These are phyloP conservation scores for Sarocladium strictum DNA, from an alignment of 2,329 filamentous ascomycete species.

Conservation along the genomic window DNA sequence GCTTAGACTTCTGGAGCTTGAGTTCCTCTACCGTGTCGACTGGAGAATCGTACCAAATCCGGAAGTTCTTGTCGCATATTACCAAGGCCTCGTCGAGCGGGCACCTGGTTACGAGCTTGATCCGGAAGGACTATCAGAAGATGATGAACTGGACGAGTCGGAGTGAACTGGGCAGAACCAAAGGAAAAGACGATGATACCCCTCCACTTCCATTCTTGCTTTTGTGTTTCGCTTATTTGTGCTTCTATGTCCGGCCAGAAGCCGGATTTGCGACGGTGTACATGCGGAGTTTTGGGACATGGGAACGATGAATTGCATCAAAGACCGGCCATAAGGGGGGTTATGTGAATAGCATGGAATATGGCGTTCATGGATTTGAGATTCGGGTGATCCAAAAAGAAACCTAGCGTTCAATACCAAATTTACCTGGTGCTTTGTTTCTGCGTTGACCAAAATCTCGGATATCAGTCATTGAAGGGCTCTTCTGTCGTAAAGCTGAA, in stretches of 20 bases:
- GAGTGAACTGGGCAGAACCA: not conserved
- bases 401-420: too few relatives aligned
- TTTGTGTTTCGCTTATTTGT: too few relatives aligned
- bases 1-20: constrained; percentile 83
- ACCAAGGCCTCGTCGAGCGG: constrained; percentile 73
- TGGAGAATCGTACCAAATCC: constrained; percentile 97
- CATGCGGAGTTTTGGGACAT: not conserved
- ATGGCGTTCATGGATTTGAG: not conserved
- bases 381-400: too few relatives aligned
- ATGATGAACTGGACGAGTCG: constrained; percentile 20
- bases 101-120: constrained; percentile 51
- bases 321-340: not conserved
- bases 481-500: too few relatives aligned
- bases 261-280: not conserved
- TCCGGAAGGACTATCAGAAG: constrained; percentile 23
- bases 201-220: not conserved
- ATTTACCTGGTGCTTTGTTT: too few relatives aligned
- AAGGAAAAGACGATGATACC: constrained; percentile 7
- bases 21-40: constrained; percentile 86
- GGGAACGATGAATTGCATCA: not conserved
- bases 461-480: too few relatives aligned
- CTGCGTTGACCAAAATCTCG: too few relatives aligned
- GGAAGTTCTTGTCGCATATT: constrained; percentile 90
- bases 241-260: not conserved
- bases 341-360: not conserved